Conservation (phyloP, 2,329 filamentous ascomycete species). For the Zymoseptoria crescenta region DNA sequence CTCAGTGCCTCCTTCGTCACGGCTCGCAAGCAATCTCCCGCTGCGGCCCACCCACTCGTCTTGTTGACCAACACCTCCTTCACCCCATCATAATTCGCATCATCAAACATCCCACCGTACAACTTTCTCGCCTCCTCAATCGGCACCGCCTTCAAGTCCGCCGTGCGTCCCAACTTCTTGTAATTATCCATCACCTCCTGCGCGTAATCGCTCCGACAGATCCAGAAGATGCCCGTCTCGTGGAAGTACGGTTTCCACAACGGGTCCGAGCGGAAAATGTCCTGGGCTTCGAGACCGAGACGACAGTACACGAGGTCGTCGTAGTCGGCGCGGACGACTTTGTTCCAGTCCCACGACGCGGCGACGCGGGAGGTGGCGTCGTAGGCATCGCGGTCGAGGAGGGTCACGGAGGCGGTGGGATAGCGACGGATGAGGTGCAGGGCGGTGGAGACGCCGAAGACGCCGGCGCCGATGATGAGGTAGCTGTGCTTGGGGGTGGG, state of each 20-base stretch:
- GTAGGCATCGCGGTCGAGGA: conserved; percentile 33
- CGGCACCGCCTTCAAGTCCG: conserved; percentile 41
- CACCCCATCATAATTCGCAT: conserved; percentile 52
- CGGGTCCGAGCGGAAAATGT: conserved; percentile 51
- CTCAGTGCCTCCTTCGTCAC: conserved; percentile 47
- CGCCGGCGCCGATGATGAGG: conserved; percentile 30
- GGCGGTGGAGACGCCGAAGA: conserved; percentile 52
- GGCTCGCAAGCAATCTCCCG: conserved; percentile 49
- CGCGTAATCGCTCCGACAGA: conserved; percentile 40
- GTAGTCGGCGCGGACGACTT: conserved; percentile 64
- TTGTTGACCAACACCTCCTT: conserved; percentile 55
- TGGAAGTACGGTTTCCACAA: conserved; percentile 49
- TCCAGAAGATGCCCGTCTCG: conserved; percentile 46
- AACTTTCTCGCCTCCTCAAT: conserved; percentile 47
- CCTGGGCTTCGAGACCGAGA: conserved; percentile 58
- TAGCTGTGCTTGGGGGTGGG: conserved; percentile 15
- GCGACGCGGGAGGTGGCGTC: conserved; percentile 36
- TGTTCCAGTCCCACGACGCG: conserved; percentile 67
- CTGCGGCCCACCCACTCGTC: conserved; percentile 56
- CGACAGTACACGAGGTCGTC: conserved; percentile 55
- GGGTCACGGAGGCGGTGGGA: conserved; percentile 33
- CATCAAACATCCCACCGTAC: conserved; percentile 52
- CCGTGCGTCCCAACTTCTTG: conserved; percentile 41
- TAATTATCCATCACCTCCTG: conserved; percentile 44
- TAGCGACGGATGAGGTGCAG: conserved; percentile 38